Evolutionary conservation across 2,329 filamentous ascomycete genomes (phyloP), one percentile per base, ranked within the genome.

Genomic region (Aureobasidium zeae): DNA sequence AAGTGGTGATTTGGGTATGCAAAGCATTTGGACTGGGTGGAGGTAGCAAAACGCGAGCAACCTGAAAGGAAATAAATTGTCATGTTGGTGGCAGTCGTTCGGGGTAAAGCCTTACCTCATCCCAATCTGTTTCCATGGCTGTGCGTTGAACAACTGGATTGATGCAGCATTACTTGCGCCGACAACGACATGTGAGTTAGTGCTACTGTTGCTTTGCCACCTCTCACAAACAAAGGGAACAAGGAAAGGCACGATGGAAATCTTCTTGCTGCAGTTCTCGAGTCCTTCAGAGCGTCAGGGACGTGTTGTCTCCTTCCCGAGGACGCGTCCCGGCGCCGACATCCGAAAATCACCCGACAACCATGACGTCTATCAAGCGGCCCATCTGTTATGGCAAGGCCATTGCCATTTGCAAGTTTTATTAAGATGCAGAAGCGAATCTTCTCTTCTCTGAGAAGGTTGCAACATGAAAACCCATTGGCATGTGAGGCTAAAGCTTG

Each of bases 391-490:
- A 10, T 9, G 7, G 22, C 25, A 5, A 22, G n/a, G 16, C 11
- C 11, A 22, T 9, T 10, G 20, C 20, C 38, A n/a, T 33, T 31
- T 22, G 16, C 25, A 13, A 33, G n/a, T 15, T 12, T n/a, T 26
- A 17, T 19, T 9, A 33, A 26, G 44, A 62, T 67, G 57, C 63
- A 61, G 45, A 59, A 59, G 54, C 65, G 67, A 45, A 53, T 71
- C 25, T 78, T 86, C 53, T 81, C 79, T 9, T 74, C 69, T 3
- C 54, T 71, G 21, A 60, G 69, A 22, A 52, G 55, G 11, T 61
- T 51, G 4, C 82, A 22, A 37, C 88, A 95, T 79, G 88, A 94
- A 53, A 95, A 94, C 53, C 88, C 88, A 3, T 64, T 94, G 59
- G 88, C 93, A 67, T 55, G 68, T 28, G 10, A 7, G 4, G 4